phyloP scores from a whole-genome alignment of 768 basidiomycete genomes.

The Rhodosporidiobolus sp. region DNA sequence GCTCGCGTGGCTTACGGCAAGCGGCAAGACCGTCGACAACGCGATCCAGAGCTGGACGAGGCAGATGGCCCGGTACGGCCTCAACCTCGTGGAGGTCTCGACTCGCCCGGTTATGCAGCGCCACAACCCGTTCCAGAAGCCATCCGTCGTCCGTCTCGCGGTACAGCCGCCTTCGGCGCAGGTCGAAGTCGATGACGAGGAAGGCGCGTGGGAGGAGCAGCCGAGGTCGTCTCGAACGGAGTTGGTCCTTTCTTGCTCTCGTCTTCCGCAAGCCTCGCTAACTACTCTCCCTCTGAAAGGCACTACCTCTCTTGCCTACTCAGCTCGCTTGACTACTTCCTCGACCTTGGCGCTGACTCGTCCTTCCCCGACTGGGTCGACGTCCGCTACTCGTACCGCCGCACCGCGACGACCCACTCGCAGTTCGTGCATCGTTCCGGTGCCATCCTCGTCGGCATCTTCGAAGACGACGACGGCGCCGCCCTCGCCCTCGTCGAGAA shows the following conservation, averaged over 20 bases:
- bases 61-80: slow-evolving; percentile 79
- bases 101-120: slow-evolving; percentile 45
- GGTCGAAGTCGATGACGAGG: neutral
- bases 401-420: slow-evolving; percentile 67
- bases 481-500: slow-evolving; percentile 35
- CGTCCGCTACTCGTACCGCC: slow-evolving; percentile 84
- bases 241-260: slow-evolving; percentile 62
- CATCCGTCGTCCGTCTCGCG: slow-evolving; percentile 75
- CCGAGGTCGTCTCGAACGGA: slow-evolving; percentile 44
- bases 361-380: slow-evolving; percentile 54
- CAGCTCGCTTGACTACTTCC: slow-evolving; percentile 38
- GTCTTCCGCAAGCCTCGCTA: slow-evolving; percentile 50
- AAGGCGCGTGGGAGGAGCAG: slow-evolving; percentile 54
- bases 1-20: slow-evolving; percentile 93
- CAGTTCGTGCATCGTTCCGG: slow-evolving; percentile 92
- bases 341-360: slow-evolving; percentile 46
- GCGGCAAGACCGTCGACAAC: slow-evolving; percentile 86
- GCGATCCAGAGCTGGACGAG: slow-evolving; percentile 75
- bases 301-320: slow-evolving; percentile 20
- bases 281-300: neutral
- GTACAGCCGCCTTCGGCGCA: slow-evolving; percentile 62
- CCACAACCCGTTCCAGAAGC: slow-evolving; percentile 86
- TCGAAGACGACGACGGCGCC: slow-evolving; percentile 66
- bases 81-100: slow-evolving; percentile 73
- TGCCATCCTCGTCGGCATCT: slow-evolving; percentile 81